These are phyloP conservation scores for Phytophthora kernoviae DNA, from an alignment of 352 stramenopile genomes.

Conservation along the genomic window DNA sequence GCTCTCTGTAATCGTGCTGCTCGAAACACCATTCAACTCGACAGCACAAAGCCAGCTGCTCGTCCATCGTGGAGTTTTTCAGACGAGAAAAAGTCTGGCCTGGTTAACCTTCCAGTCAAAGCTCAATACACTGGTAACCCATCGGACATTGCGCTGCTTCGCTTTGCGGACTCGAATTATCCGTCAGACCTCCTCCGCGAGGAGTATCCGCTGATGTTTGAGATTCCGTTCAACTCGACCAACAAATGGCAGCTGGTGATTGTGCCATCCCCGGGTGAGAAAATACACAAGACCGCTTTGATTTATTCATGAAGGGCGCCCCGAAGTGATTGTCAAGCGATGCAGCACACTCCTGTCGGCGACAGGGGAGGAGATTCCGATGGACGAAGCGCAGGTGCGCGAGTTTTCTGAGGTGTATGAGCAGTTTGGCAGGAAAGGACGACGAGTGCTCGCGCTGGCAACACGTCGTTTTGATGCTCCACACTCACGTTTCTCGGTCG, in stretches of 20 bases:
- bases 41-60: background rate
- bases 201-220: conserved; percentile 52
- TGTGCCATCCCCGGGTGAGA: conserved; percentile 32
- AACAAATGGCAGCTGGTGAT: conserved; percentile 74
- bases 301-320: conserved; percentile 94
- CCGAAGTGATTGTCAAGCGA: conserved; percentile 90
- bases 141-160: conserved; percentile 56
- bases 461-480: conserved; percentile 38
- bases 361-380: conserved; percentile 50
- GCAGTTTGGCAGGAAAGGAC: conserved; percentile 44
- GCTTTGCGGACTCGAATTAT: conserved; percentile 48
- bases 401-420: conserved; percentile 63
- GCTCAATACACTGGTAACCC: conserved; percentile 57
- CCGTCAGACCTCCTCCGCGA: conserved; percentile 36
- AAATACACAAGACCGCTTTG: conserved; percentile 26
- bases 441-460: conserved; percentile 50
- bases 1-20: conserved; percentile 47
- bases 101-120: too few species aligned
- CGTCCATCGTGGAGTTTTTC: background rate
- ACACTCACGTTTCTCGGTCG: conserved; percentile 28
- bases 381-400: conserved; percentile 41
- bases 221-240: conserved; percentile 72
- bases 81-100: too few species aligned
- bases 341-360: conserved; percentile 74
- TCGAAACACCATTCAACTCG: conserved; percentile 10